Evolutionary conservation across 2,329 filamentous ascomycete species (phyloP), one percentile per base, ranked within the genome.

Genomic region (Phialophora macrospora): DNA sequence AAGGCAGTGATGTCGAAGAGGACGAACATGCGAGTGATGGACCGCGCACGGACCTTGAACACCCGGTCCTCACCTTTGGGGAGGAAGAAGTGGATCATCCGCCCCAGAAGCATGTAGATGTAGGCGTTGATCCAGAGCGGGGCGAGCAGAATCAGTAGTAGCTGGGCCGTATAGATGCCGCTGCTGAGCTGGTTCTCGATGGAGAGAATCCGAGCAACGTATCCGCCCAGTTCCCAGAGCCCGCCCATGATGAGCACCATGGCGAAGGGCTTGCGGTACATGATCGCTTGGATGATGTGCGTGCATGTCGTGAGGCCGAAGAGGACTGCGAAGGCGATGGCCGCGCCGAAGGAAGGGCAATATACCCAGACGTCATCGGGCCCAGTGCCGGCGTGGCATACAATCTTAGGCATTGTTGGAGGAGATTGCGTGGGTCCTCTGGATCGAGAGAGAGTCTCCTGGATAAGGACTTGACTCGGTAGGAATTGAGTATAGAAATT

Each of bases 51-150:
- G 59, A 82, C 74, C 5, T 67, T 68, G 4, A 78, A 74, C n/a
- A 82, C 73, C 9, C 32, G 32, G 32, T 34, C 32, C 32, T 34
- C 32, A 12, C 32, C 32, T 9, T 12, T 44, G 17, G 14, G 17
- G 38, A 14, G 38, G 38, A 44, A n/a, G 38, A 44, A 44, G 38
- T 44, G 38, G 38, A 82, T 76, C 78, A 83, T 81, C 1, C 80
- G 76, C 2, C 76, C 80, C 14, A 83, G 74, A 3, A 79, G 74
- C 78, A 83, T 81, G 72, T 82, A 82, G 28, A 77, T 76, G 65
- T 80, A 83, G 1, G 80, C 80, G 64, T 82, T 83, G n/a, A 83
- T 78, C 80, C 80, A 77, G 0, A 81, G 71, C 2, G 77, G 77
- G 0, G 80, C 78, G 4, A 82, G 74, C 1, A 84, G 73, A 44